Evolutionary conservation across 2,329 filamentous ascomycete genomes (phyloP).

Genomic region (Aotearoamyces nothofagi): DNA sequence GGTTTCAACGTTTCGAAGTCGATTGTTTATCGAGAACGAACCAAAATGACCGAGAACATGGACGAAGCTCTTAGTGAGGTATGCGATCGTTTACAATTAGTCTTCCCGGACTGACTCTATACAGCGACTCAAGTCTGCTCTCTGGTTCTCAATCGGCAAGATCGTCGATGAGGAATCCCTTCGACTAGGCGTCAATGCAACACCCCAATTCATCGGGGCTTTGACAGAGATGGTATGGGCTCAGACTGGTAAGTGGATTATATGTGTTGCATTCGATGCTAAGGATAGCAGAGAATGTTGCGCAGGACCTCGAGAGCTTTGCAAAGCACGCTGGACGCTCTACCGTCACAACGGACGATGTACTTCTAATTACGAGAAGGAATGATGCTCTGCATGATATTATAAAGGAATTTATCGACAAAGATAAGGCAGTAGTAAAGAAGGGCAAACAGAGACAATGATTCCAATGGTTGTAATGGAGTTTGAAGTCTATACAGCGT

Average conservation of each 20-base stretch:
- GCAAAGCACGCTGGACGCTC: conserved; percentile 67
- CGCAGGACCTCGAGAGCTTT: conserved; percentile 48
- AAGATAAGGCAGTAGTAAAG: conserved; percentile 30
- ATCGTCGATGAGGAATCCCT: conserved; percentile 79
- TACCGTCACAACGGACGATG: conserved; percentile 73
- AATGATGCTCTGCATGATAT: conserved; percentile 75
- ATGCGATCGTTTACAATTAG: neutral
- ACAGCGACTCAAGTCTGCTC: conserved; percentile 67
- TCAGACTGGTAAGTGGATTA: conserved; percentile 70
- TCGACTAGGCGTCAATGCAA: conserved; percentile 64
- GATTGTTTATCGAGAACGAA: too few species aligned
- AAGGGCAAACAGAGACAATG: conserved; percentile 5
- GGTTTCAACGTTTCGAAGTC: too few species aligned
- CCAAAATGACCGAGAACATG: conserved; percentile 5
- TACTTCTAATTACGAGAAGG: conserved; percentile 70
- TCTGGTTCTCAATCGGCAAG: conserved; percentile 74
- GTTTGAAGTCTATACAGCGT: too few species aligned
- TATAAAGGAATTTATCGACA: conserved; percentile 53
- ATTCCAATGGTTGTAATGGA: conserved; percentile 1
- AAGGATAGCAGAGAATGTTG: conserved; percentile 32
- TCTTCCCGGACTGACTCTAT: neutral
- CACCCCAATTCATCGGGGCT: conserved; percentile 77
- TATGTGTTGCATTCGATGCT: too few species aligned
- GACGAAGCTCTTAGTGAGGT: conserved; percentile 6
- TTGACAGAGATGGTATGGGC: conserved; percentile 78